Conservation (phyloP, 2,329 filamentous ascomycete genomes). For the Xylariaceae sp. region DNA sequence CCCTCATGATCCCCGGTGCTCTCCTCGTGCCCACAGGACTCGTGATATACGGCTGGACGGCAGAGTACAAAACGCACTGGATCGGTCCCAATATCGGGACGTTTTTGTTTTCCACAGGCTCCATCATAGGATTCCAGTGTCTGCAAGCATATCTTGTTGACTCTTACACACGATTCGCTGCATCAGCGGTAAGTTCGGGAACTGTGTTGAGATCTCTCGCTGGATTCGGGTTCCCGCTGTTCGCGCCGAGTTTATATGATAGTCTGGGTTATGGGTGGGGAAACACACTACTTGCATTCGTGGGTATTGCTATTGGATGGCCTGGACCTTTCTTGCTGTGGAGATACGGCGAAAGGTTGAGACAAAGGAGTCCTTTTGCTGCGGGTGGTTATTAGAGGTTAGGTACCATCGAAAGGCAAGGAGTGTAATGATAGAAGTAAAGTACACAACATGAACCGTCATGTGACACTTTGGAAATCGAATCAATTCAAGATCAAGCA, state of each 20-base stretch:
- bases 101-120: conserved; percentile 34
- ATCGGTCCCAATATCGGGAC: conserved; percentile 43
- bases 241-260: conserved; percentile 44
- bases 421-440: too few relatives aligned
- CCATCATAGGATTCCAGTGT: conserved; percentile 41
- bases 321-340: conserved; percentile 44
- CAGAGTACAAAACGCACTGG: conserved; percentile 41
- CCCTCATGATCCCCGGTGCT: conserved; percentile 39
- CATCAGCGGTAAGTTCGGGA: conserved; percentile 41
- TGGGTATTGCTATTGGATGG: conserved; percentile 49
- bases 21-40: conserved; percentile 41
- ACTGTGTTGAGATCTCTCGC: conserved; percentile 45
- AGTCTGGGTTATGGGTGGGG: conserved; percentile 44
- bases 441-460: too few relatives aligned
- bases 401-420: neutral
- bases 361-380: conserved; percentile 33
- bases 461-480: too few relatives aligned
- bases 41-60: conserved; percentile 44
- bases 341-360: conserved; percentile 35
- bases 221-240: conserved; percentile 50
- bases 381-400: conserved; percentile 18
- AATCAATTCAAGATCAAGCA: too few relatives aligned
- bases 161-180: conserved; percentile 43
- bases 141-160: conserved; percentile 46
- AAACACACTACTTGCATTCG: conserved; percentile 42